Evolutionary conservation across 2,329 filamentous ascomycete genomes (phyloP).

Genomic region (Cladophialophora carrionii): DNA sequence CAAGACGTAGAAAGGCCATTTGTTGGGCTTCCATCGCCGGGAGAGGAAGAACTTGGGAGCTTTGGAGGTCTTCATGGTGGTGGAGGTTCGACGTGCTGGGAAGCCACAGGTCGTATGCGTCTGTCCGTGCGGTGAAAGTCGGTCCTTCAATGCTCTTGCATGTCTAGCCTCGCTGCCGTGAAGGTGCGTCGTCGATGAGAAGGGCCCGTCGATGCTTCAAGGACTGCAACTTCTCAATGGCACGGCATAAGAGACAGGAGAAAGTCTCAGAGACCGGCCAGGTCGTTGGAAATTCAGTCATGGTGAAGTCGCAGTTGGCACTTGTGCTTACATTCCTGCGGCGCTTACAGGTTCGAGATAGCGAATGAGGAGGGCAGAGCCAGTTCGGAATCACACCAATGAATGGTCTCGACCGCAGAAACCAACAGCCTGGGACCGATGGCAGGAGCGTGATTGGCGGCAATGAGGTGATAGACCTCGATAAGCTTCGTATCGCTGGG

Average conservation of each 20-base stretch:
- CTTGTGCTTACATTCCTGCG: conserved; percentile 28
- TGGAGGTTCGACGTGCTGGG: conserved; percentile 2
- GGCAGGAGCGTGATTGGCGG: conserved; percentile 13
- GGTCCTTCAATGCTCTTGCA: conserved; percentile 16
- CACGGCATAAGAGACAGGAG: conserved; percentile 19
- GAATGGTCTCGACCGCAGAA: conserved; percentile 18
- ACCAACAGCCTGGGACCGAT: neutral
- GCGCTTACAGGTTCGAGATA: conserved; percentile 29
- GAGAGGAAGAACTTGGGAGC: conserved; percentile 51
- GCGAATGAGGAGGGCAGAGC: conserved; percentile 28
- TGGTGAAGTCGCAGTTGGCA: conserved; percentile 12
- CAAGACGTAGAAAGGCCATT: conserved; percentile 54
- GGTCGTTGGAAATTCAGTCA: conserved; percentile 12
- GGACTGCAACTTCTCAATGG: neutral
- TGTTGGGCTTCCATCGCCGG: conserved; percentile 57
- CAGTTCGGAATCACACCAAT: conserved; percentile 8
- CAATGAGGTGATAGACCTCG: conserved; percentile 15
- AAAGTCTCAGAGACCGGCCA: conserved; percentile 8
- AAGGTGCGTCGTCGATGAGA: conserved; percentile 2
- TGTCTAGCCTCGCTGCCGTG: conserved; percentile 16
- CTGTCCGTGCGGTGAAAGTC: neutral
- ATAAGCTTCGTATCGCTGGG: conserved; percentile 19
- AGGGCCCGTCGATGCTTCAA: neutral
- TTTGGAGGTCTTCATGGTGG: conserved; percentile 8
- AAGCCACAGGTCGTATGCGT: conserved; percentile 10